A percentile compares a stretch with the other conserved stretches of the same genome.
These are phyloP conservation scores for Alternaria sp. DNA, from an alignment of 2,329 filamentous ascomycete species.

Conservation along the genomic window DNA sequence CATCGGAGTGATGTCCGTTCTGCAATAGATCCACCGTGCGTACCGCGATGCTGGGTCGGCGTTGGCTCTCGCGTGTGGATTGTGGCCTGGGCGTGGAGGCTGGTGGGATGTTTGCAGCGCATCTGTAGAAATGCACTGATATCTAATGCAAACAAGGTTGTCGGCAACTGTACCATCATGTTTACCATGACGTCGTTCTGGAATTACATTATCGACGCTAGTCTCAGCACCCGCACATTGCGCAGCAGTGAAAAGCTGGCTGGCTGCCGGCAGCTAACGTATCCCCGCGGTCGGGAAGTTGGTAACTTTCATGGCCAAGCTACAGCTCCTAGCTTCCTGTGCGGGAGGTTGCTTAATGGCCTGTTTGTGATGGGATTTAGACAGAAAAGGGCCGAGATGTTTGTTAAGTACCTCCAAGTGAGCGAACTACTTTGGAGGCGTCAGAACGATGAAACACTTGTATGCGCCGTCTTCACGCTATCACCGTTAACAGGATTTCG, in stretches of 20 bases:
- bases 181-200: neutral
- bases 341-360: neutral
- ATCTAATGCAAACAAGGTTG: neutral
- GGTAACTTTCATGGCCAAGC: conserved; percentile 6
- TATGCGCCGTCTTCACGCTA: conserved; percentile 5
- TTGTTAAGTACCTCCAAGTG: conserved; percentile 6
- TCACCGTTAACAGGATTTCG: neutral
- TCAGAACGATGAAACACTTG: conserved; percentile 5
- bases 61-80: conserved; percentile 11
- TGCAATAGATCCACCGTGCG: conserved; percentile 17
- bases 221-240: conserved; percentile 1
- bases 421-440: neutral
- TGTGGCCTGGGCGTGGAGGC: conserved; percentile 1
- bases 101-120: neutral
- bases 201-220: neutral
- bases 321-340: conserved; percentile 9
- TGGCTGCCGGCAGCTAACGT: conserved; percentile 13
- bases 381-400: conserved; percentile 5
- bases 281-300: conserved; percentile 10
- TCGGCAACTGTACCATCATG: neutral
- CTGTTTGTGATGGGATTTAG: neutral
- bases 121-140: neutral
- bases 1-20: conserved; percentile 24
- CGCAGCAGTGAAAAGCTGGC: conserved; percentile 4
- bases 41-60: conserved; percentile 24